Conservation (phyloP, 2,329 filamentous ascomycete species). For the Teratosphaeria gauchensis region DNA sequence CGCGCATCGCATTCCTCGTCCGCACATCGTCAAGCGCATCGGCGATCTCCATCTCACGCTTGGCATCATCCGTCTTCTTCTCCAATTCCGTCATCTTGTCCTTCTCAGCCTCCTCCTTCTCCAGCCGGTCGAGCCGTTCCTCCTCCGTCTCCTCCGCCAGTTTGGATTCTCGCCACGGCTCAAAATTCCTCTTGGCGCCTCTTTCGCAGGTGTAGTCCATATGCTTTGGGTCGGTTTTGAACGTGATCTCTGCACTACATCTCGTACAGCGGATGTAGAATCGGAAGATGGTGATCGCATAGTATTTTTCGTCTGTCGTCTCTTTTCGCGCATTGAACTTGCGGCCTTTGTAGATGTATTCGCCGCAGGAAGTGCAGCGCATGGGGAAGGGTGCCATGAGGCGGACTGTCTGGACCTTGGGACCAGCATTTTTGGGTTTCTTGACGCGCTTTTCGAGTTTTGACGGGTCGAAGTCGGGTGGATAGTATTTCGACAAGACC, state of each 20-base stretch:
- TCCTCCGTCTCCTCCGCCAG: conserved; percentile 72
- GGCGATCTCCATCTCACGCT: conserved; percentile 91
- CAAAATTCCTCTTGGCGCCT: conserved; percentile 86
- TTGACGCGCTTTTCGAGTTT: conserved; percentile 55
- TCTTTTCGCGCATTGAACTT: conserved; percentile 97
- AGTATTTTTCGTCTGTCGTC: conserved; percentile 81
- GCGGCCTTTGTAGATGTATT: conserved; percentile 85
- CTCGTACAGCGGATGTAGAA: conserved; percentile 80
- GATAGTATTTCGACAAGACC: conserved; percentile 58
- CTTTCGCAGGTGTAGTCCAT: conserved; percentile 77
- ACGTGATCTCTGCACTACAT: conserved; percentile 79
- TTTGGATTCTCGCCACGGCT: conserved; percentile 70
- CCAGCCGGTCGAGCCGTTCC: conserved; percentile 72
- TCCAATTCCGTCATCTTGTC: conserved; percentile 95
- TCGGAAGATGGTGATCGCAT: conserved; percentile 74
- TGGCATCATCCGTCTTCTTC: conserved; percentile 84
- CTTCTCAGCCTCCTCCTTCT: conserved; percentile 67
- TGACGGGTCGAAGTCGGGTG: conserved; percentile 81
- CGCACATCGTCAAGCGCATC: conserved; percentile 93
- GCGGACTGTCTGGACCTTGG: conserved; percentile 75
- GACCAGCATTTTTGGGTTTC: conserved; percentile 61
- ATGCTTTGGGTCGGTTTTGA: conserved; percentile 90
- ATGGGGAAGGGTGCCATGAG: conserved; percentile 84
- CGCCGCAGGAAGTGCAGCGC: conserved; percentile 60
- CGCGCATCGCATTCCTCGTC: conserved; percentile 78